Conservation (phyloP, 192 early-diverging fungal genomes). For the Glomus cerebriforme region DNA sequence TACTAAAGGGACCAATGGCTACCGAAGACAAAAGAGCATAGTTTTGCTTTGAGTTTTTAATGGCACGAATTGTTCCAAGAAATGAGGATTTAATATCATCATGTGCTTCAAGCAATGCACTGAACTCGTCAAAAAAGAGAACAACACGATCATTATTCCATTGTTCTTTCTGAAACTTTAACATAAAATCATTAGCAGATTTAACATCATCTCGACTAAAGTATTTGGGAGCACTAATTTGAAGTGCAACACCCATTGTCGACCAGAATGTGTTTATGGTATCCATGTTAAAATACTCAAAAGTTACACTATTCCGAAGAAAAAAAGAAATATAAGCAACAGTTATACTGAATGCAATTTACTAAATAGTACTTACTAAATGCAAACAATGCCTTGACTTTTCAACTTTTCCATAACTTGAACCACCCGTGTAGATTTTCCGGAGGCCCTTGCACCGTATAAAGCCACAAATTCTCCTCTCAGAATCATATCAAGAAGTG, state of each 20-base stretch:
- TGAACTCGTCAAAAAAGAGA: conserved; percentile 30
- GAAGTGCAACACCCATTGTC: not conserved
- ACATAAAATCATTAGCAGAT: conserved; percentile 27
- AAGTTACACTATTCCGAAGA: conserved; percentile 22
- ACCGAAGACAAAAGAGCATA: conserved; percentile 13
- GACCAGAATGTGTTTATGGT: conserved; percentile 19
- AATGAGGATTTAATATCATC: conserved; percentile 8
- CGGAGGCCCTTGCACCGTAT: conserved; percentile 31
- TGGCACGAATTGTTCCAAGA: conserved; percentile 6
- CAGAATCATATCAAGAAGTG: conserved; percentile 31
- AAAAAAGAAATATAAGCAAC: conserved; percentile 6
- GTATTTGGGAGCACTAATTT: not conserved
- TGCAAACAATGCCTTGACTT: conserved; percentile 4
- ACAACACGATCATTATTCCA: conserved; percentile 10
- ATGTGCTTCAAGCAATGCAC: conserved; percentile 5
- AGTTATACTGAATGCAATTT: not conserved
- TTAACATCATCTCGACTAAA: not conserved
- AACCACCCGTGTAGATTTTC: conserved; percentile 35
- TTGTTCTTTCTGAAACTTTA: not conserved
- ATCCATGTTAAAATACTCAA: conserved; percentile 9
- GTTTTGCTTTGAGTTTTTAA: not conserved
- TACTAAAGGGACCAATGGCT: conserved; percentile 31
- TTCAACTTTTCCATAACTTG: conserved; percentile 19
- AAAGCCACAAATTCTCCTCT: conserved; percentile 28
- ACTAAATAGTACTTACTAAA: conserved; percentile 33